These are phyloP conservation scores for Boeremia exigua DNA, from an alignment of 2,329 filamentous ascomycete species.

Conservation along the genomic window DNA sequence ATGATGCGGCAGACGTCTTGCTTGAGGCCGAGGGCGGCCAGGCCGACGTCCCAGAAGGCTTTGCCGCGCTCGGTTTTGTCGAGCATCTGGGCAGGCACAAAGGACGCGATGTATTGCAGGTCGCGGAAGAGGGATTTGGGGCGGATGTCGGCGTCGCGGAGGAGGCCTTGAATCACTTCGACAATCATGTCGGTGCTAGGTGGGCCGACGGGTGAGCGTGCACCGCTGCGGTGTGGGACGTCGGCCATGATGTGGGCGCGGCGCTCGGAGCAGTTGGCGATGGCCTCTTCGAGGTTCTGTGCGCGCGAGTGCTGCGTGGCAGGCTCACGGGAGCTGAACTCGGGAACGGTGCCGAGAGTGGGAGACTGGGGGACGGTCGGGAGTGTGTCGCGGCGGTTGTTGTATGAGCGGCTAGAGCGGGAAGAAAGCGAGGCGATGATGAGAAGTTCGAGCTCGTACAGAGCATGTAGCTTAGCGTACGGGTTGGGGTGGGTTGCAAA, in stretches of 20 bases:
- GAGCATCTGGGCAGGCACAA: constrained; percentile 63
- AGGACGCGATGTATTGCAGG: constrained; percentile 64
- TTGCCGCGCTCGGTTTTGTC: constrained; percentile 68
- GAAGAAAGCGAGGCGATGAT: constrained; percentile 76
- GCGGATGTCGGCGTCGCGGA: constrained; percentile 53
- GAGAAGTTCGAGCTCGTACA: constrained; percentile 83
- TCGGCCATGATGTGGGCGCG: constrained; percentile 63
- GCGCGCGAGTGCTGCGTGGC: constrained; percentile 51
- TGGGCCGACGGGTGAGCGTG: constrained; percentile 46
- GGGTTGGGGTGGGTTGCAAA: constrained; percentile 92
- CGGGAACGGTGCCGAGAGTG: constrained; percentile 52
- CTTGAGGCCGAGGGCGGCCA: constrained; percentile 88
- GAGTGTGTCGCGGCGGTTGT: constrained; percentile 48
- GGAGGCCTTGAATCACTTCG: constrained; percentile 52
- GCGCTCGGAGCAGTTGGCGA: constrained; percentile 73
- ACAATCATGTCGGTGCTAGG: constrained; percentile 53
- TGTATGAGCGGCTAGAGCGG: constrained; percentile 55
- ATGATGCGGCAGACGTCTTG: constrained; percentile 85
- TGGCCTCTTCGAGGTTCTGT: constrained; percentile 67
- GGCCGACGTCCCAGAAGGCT: constrained; percentile 87
- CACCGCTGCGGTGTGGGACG: constrained; percentile 38
- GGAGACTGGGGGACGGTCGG: constrained; percentile 53
- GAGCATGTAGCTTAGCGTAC: constrained; percentile 79
- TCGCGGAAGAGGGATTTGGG: constrained; percentile 57
- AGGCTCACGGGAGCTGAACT: constrained; percentile 53